Percentiles rank a stretch among this genome's conserved stretches.
These are phyloP conservation scores for Leishmania major DNA, from an alignment of 208 protist genomes.

Conservation along the genomic window DNA sequence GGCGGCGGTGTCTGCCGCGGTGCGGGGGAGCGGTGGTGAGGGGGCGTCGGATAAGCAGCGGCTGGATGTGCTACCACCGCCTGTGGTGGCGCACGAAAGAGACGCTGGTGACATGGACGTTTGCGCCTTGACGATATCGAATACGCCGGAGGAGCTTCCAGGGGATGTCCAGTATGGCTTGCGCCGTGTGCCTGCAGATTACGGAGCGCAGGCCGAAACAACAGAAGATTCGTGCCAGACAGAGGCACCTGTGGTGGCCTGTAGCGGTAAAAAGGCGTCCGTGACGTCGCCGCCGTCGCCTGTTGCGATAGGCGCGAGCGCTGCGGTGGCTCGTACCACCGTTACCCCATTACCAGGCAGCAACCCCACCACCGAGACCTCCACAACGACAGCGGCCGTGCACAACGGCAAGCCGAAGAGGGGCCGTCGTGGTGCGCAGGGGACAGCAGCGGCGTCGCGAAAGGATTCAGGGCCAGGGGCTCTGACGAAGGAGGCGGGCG, in stretches of 20 bases:
- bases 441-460: neutral
- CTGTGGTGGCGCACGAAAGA: neutral
- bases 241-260: neutral
- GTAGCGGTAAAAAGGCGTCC: neutral
- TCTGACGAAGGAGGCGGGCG: neutral
- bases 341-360: neutral
- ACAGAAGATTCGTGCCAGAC: neutral
- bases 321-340: neutral
- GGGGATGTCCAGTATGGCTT: neutral
- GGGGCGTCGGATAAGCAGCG: neutral
- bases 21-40: neutral
- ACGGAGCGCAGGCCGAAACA: neutral
- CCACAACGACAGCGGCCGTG: neutral
- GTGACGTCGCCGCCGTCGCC: neutral
- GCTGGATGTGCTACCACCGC: neutral
- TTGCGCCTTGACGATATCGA: neutral
- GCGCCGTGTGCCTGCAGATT: neutral
- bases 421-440: neutral
- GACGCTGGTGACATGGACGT: neutral
- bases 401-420: neutral
- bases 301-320: neutral
- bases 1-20: neutral
- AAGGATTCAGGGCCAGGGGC: slow-evolving; percentile 1
- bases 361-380: neutral
- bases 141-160: neutral